Percentiles rank a stretch among this genome's conserved stretches.
These are phyloP conservation scores for Candida sp. DNA, from an alignment of 1,139 yeast genomes.

Conservation along the genomic window DNA sequence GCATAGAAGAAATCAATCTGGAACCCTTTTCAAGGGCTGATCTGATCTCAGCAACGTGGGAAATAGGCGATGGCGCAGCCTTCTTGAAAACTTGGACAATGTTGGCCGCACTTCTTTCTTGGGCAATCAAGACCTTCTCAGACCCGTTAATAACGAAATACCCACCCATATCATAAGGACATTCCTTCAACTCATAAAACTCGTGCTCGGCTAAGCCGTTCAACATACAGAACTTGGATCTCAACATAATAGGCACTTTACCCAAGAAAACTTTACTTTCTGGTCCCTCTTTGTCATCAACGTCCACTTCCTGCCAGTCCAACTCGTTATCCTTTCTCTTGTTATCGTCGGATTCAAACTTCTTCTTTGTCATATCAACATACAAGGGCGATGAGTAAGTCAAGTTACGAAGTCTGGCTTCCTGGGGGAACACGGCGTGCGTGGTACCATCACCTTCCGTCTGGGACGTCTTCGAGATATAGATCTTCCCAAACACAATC, in stretches of 20 bases:
- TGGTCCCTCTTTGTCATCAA: constrained; percentile 68
- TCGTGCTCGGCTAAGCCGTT: constrained; percentile 95
- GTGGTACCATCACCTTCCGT: constrained; percentile 99
- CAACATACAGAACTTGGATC: constrained; percentile 95
- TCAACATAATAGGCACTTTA: constrained; percentile 96
- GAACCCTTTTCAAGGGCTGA: constrained; percentile 98
- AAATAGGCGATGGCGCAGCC: constrained; percentile 96
- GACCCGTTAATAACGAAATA: constrained; percentile 98
- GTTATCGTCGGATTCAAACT: constrained; percentile 82
- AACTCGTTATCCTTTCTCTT: constrained; percentile 59
- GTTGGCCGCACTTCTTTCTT: constrained; percentile 98
- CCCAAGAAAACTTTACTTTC: constrained; percentile 88
- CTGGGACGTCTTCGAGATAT: constrained; percentile 96
- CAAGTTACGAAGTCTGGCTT: constrained; percentile 93
- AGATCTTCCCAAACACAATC: constrained; percentile 95
- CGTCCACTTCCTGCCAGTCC: constrained; percentile 69
- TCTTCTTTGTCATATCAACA: constrained; percentile 94
- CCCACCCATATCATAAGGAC: constrained; percentile 99
- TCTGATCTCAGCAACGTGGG: constrained; percentile 96
- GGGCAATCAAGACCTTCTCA: constrained; percentile 97
- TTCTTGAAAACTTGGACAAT: constrained; percentile 98
- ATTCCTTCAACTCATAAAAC: constrained; percentile 93
- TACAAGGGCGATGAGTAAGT: constrained; percentile 96
- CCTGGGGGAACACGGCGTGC: constrained; percentile 98
- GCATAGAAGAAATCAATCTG: constrained; percentile 91